These are phyloP conservation scores for Russula olivacea DNA, from an alignment of 768 basidiomycete genomes.

Conservation along the genomic window DNA sequence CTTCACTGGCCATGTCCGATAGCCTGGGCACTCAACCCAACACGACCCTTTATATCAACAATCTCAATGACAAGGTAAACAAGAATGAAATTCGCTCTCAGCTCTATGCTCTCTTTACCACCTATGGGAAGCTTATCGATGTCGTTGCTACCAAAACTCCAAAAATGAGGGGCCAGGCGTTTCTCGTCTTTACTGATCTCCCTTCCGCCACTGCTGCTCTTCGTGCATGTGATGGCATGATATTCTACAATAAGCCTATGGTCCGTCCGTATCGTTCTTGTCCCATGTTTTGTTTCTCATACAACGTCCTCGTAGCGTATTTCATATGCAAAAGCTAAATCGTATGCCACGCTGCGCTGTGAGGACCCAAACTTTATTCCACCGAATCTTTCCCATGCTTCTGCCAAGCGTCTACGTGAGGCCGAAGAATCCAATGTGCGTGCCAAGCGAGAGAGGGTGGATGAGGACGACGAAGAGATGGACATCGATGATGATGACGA, in stretches of 20 bases:
- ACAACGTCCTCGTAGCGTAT: conserved; percentile 55
- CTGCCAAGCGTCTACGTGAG: conserved; percentile 58
- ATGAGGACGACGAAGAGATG: conserved; percentile 81
- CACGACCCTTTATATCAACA: conserved; percentile 85
- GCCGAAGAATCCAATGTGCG: conserved; percentile 47
- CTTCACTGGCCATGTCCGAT: conserved; percentile 36
- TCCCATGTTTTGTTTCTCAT: conserved; percentile 20
- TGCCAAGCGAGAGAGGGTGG: conserved; percentile 51
- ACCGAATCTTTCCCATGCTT: conserved; percentile 56
- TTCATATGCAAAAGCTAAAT: conserved; percentile 84
- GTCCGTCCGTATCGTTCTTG: conserved; percentile 43
- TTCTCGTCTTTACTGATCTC: conserved; percentile 91
- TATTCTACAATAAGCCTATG: conserved; percentile 89
- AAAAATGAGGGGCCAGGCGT: conserved; percentile 91
- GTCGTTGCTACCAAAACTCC: conserved; percentile 82
- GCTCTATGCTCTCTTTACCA: conserved; percentile 84
- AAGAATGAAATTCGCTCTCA: conserved; percentile 82
- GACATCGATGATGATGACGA: conserved; percentile 95
- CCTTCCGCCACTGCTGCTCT: conserved; percentile 87
- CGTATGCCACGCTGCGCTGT: conserved; percentile 70
- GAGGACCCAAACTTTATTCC: conserved; percentile 81
- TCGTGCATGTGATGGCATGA: conserved; percentile 88
- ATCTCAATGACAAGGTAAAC: conserved; percentile 88
- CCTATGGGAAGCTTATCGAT: conserved; percentile 91
- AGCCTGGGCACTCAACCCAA: conserved; percentile 56